These are phyloP conservation scores for Paspalum vaginatum DNA, from an alignment of 176 grass and related monocot species.

Conservation along the genomic window DNA sequence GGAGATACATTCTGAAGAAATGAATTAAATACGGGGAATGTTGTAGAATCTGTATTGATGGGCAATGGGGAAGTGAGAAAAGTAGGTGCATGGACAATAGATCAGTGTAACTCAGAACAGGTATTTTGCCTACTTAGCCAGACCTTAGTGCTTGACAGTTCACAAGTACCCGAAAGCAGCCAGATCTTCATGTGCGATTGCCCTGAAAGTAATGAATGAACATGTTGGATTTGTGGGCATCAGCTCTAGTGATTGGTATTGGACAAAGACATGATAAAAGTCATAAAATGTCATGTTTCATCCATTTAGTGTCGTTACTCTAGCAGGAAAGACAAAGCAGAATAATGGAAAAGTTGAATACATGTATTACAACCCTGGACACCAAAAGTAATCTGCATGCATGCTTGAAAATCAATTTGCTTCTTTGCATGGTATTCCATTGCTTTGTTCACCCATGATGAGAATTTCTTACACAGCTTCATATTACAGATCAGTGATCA, in stretches of 20 bases:
- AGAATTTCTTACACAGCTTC: conserved; percentile 29
- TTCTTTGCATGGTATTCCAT: conserved; percentile 21
- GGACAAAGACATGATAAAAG: conserved; percentile 10
- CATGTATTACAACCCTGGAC: conserved; percentile 10
- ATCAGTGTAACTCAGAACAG: conserved; percentile 4
- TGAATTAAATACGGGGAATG: neutral
- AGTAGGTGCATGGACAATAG: neutral
- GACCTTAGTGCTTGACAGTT: neutral
- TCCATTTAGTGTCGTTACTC: conserved; percentile 22
- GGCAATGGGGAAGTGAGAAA: neutral
- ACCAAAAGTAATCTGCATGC: conserved; percentile 22
- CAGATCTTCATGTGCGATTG: neutral
- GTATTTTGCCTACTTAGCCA: conserved; percentile 7
- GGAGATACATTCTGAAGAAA: conserved; percentile 2
- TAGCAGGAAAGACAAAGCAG: neutral
- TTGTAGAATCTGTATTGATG: neutral
- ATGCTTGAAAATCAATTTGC: neutral
- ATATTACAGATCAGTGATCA: conserved; percentile 68
- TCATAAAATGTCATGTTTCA: neutral
- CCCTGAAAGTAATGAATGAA: conserved; percentile 16
- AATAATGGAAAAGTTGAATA: conserved; percentile 13
- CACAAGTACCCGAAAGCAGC: conserved; percentile 27
- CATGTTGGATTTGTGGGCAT: neutral
- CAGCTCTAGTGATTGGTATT: neutral
- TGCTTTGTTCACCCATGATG: conserved; percentile 35